phyloP scores from a whole-genome alignment of 805 yeast species.

The Komagataella populi region DNA sequence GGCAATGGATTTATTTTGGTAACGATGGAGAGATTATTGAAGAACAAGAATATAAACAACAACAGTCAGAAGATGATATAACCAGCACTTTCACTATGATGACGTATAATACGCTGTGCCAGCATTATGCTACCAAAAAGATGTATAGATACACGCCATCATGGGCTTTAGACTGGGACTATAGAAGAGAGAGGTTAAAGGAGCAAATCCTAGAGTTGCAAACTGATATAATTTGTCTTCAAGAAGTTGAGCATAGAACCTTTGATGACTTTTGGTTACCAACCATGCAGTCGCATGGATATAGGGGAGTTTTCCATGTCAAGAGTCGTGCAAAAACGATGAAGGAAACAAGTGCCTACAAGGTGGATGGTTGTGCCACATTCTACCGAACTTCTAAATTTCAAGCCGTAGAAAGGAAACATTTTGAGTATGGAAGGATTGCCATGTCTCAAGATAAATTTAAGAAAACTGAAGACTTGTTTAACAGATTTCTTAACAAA shows the following conservation, averaged over 20 bases:
- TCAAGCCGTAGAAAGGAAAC: constrained; percentile 52
- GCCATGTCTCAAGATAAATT: constrained; percentile 76
- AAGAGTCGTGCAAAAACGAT: constrained; percentile 90
- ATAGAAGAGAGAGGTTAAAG: constrained; percentile 63
- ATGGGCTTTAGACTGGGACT: constrained; percentile 95
- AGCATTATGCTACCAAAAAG: constrained; percentile 85
- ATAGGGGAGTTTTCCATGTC: constrained; percentile 69
- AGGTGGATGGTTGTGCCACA: constrained; percentile 98
- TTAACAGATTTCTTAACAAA: constrained; percentile 91
- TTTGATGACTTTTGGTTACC: constrained; percentile 84
- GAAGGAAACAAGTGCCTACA: constrained; percentile 66
- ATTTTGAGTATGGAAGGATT: constrained; percentile 71
- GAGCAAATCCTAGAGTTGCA: constrained; percentile 54
- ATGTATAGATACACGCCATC: constrained; percentile 92
- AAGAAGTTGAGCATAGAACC: constrained; percentile 85
- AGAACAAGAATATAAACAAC: constrained; percentile 8
- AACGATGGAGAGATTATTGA: constrained; percentile 56
- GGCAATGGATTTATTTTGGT: constrained; percentile 73
- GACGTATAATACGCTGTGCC: constrained; percentile 88
- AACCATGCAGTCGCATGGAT: constrained; percentile 56
- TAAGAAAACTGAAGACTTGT: constrained; percentile 86
- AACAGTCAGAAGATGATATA: constrained; percentile 7
- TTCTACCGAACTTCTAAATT: constrained; percentile 65
- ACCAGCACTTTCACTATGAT: constrained; percentile 53
- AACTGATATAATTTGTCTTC: constrained; percentile 79